Evolutionary conservation across 192 early-diverging fungal genomes (phyloP).

Genomic region (Coemansia sp.): DNA sequence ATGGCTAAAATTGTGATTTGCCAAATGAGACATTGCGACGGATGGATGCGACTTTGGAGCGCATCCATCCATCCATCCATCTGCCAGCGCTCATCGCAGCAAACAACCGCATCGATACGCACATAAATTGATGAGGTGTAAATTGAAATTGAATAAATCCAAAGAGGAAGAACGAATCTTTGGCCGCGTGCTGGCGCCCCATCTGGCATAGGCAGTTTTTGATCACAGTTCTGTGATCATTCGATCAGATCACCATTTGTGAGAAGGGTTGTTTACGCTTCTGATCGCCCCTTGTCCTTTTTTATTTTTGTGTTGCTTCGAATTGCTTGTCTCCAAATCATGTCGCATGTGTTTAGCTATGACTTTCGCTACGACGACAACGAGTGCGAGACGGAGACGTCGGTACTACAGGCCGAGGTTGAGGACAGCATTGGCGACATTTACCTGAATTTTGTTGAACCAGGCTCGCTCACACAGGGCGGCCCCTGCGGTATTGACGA

Average conservation of each 20-base stretch:
- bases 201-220: too few species aligned
- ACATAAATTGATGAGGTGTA: constrained; percentile 40
- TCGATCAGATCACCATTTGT: too few species aligned
- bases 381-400: constrained; percentile 42
- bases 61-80: constrained; percentile 8
- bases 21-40: background rate
- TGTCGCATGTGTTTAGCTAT: constrained; percentile 36
- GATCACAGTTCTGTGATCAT: too few species aligned
- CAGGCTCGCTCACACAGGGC: constrained; percentile 9
- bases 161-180: constrained; percentile 7
- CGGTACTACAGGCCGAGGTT: constrained; percentile 29
- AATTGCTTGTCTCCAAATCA: constrained; percentile 3
- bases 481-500: constrained; percentile 29
- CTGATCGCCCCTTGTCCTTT: too few species aligned
- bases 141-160: constrained; percentile 29
- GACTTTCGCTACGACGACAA: constrained; percentile 51
- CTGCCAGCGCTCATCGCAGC: too few species aligned
- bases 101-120: constrained; percentile 15
- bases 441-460: constrained; percentile 16
- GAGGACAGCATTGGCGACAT: constrained; percentile 44
- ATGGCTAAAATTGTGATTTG: background rate
- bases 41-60: background rate
- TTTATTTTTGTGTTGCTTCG: background rate
- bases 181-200: background rate
- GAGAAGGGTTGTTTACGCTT: too few species aligned